A percentile compares a stretch with the other conserved stretches of the same genome.
phyloP scores from a whole-genome alignment of 768 basidiomycete genomes.

The Russula compacta region DNA sequence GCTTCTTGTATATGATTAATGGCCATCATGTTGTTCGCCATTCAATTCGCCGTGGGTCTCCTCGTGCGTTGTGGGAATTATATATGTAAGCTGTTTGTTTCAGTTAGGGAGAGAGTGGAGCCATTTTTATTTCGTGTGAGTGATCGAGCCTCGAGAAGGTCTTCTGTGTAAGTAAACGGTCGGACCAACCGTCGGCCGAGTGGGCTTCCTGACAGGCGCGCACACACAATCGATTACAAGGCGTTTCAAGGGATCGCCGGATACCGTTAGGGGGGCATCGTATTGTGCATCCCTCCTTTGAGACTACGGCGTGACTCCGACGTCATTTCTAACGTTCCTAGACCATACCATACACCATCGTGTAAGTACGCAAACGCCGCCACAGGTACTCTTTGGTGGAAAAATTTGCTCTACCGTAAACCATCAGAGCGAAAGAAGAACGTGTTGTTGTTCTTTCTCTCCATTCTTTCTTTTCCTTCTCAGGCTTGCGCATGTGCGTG shows the following conservation, averaged over 20 bases:
- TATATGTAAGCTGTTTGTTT: neutral
- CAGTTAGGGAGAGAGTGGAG: neutral
- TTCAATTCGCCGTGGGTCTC: too few species aligned
- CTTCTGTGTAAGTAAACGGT: neutral
- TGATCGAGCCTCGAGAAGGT: neutral
- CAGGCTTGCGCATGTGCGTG: too few species aligned
- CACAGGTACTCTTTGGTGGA: neutral
- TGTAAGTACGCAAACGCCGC: neutral
- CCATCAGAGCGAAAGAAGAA: neutral
- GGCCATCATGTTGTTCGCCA: too few species aligned
- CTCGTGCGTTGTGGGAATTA: neutral
- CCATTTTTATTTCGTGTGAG: neutral
- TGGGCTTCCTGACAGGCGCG: neutral
- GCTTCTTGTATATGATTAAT: too few species aligned
- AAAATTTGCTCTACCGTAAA: neutral
- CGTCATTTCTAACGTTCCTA: slow-evolving; percentile 10
- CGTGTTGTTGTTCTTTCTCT: neutral
- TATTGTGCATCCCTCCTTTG: neutral
- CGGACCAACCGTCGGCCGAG: neutral
- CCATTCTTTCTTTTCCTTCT: neutral
- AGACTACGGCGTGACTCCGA: neutral
- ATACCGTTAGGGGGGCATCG: neutral
- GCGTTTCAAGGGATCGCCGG: neutral
- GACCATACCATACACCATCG: slow-evolving; percentile 1
- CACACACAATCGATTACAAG: neutral